These are phyloP conservation scores for Rhododendron vialii DNA, from an alignment of 148 eudicot species.

Conservation along the genomic window DNA sequence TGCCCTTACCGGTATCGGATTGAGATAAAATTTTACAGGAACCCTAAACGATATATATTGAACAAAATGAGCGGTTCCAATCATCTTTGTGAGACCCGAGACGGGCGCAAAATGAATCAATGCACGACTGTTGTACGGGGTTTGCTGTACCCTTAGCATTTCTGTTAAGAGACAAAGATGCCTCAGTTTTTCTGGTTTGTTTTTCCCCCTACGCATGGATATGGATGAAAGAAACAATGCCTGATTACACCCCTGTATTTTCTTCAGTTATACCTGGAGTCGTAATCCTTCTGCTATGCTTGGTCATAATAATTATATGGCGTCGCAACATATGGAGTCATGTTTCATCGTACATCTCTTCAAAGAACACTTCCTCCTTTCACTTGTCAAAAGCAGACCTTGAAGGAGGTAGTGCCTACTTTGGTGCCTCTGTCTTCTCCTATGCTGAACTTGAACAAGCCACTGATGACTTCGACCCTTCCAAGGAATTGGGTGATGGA, in stretches of 20 bases:
- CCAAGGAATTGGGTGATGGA: conserved; percentile 60
- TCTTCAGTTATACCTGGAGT: conserved; percentile 21
- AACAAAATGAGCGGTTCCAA: too few species aligned
- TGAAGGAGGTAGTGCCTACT: conserved; percentile 27
- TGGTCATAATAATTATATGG: conserved; percentile 5
- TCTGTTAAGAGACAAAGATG: background rate
- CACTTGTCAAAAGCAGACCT: conserved; percentile 23
- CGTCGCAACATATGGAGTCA: conserved; percentile 8
- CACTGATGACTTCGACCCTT: conserved; percentile 44
- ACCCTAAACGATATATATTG: too few species aligned
- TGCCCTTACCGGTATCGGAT: too few species aligned
- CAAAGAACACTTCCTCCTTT: conserved; percentile 14
- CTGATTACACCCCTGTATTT: background rate
- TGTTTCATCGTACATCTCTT: background rate
- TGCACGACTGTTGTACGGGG: too few species aligned
- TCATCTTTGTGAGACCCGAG: too few species aligned
- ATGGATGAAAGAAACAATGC: background rate
- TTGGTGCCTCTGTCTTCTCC: conserved; percentile 39
- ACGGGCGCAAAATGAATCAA: too few species aligned
- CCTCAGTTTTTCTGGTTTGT: background rate
- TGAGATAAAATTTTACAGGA: too few species aligned
- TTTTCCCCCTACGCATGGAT: background rate
- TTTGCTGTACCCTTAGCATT: too few species aligned
- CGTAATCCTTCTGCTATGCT: background rate
- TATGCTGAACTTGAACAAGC: conserved; percentile 45